These are phyloP conservation scores for Hamigera avellanea DNA, from an alignment of 495 filamentous ascomycete species.

Conservation along the genomic window DNA sequence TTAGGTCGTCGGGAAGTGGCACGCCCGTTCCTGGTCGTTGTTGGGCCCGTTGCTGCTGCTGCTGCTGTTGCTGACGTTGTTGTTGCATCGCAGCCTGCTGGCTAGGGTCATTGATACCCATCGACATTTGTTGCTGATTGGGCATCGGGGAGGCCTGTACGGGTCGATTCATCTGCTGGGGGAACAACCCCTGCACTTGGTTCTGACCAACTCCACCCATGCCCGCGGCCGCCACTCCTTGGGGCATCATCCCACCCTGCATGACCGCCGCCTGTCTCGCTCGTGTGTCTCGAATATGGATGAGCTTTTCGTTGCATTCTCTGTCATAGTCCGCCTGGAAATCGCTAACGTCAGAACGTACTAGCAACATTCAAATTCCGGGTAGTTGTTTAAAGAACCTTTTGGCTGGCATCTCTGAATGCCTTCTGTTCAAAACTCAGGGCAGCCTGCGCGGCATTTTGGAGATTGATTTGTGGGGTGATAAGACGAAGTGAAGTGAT, in stretches of 20 bases:
- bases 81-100: constrained; percentile 29
- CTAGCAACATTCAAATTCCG: neutral
- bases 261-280: constrained; percentile 32
- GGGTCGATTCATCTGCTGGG: constrained; percentile 39
- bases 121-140: constrained; percentile 28
- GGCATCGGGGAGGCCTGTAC: constrained; percentile 43
- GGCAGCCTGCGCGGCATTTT: constrained; percentile 31
- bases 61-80: constrained; percentile 16
- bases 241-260: constrained; percentile 35
- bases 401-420: constrained; percentile 33
- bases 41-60: constrained; percentile 19
- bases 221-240: constrained; percentile 12
- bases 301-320: constrained; percentile 35
- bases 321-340: constrained; percentile 35
- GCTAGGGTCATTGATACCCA: constrained; percentile 34
- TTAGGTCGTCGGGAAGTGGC: constrained; percentile 23
- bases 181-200: constrained; percentile 29
- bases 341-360: neutral
- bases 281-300: constrained; percentile 35
- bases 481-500: constrained; percentile 39
- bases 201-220: constrained; percentile 27
- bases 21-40: constrained; percentile 19
- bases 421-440: constrained; percentile 35
- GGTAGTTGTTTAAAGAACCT: constrained; percentile 18
- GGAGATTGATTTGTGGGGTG: constrained; percentile 32